Conservation (phyloP, 2,329 filamentous ascomycete genomes). For the Penicillium griseofulvum region DNA sequence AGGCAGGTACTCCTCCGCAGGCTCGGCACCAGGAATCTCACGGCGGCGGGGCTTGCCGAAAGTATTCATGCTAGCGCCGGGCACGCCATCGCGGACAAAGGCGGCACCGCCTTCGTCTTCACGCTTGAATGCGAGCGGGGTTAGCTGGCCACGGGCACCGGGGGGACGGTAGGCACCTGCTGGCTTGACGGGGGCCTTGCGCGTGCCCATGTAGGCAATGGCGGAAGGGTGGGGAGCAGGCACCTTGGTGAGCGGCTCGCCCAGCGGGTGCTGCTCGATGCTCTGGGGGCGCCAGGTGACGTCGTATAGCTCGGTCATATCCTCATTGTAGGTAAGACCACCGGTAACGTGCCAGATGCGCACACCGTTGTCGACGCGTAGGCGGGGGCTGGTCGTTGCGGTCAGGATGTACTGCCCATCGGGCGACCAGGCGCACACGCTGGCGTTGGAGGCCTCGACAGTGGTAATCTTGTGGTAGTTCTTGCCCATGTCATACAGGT, state of each 20-base stretch:
- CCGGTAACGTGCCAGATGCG: constrained; percentile 93
- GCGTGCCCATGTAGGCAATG: constrained; percentile 73
- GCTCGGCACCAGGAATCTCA: constrained; percentile 82
- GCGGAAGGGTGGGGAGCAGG: constrained; percentile 82
- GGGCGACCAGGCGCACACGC: constrained; percentile 94
- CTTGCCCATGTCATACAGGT: constrained; percentile 94
- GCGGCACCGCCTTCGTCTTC: constrained; percentile 95
- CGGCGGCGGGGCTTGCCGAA: constrained; percentile 73
- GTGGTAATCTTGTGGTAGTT: constrained; percentile 90
- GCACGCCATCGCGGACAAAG: constrained; percentile 75
- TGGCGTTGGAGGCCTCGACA: constrained; percentile 92
- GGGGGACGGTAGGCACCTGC: constrained; percentile 96
- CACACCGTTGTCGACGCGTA: constrained; percentile 94
- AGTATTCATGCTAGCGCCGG: constrained; percentile 65
- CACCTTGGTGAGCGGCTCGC: constrained; percentile 69
- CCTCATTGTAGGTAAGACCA: constrained; percentile 88
- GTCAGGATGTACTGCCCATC: constrained; percentile 95
- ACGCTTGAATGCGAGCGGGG: constrained; percentile 92
- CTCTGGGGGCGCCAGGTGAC: constrained; percentile 81
- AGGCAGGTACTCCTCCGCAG: constrained; percentile 60
- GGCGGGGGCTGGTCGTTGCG: constrained; percentile 91
- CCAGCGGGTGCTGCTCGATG: constrained; percentile 57
- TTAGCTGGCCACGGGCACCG: constrained; percentile 82
- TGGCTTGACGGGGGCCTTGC: constrained; percentile 94
- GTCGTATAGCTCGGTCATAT: constrained; percentile 91